Evolutionary conservation across 805 yeast species (phyloP), one percentile per base, ranked within the genome.

Genomic region (Candida insectorum): DNA sequence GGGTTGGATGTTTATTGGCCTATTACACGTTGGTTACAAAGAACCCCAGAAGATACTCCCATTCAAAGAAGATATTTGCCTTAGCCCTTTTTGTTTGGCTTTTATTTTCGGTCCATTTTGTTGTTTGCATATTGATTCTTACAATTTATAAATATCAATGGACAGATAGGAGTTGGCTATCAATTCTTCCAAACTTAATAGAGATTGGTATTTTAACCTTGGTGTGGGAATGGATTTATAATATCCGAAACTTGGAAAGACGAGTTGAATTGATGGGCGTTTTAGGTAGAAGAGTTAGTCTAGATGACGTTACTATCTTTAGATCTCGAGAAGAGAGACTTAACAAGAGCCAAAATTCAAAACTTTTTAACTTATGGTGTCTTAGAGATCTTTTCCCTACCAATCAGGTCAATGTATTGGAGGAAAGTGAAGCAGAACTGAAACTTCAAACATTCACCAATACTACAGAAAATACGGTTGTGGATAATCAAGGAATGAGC

Each of bases 141-240:
- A 49, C 65, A 47, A 16, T 48, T 4, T 64, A 53, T 49, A 36
- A 42, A 9, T 15, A 30, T 8, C 51, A 50, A 21, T 61, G 69
- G 65, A 54, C 69, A 16, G 61, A 63, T n/a, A 64, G 63, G 10
- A 73, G 82, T 66, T 66, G 83, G 49, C 54, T 71, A 0, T 59
- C 64, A 19, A 58, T 73, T 4, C 47, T 68, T 9, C 61, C 72
- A 3, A 65, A 40, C 25, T 39, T 78, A 25, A 47, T 75, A 5
- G 72, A 73, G 30, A 63, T 77, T 11, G 63, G 76, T 22, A 55
- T 77, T 4, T 58, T 71, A 12, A 73, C 79, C 1, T 62, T 75
- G 16, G 65, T 77, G 1, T 80, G 85, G 82, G 86, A 81, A 54
- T 77, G 86, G 81, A 54, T 78, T 7, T 73, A 64, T 45, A 69